These are phyloP conservation scores for Suhomyces kilbournensis DNA, from an alignment of 805 yeast species.

Conservation along the genomic window DNA sequence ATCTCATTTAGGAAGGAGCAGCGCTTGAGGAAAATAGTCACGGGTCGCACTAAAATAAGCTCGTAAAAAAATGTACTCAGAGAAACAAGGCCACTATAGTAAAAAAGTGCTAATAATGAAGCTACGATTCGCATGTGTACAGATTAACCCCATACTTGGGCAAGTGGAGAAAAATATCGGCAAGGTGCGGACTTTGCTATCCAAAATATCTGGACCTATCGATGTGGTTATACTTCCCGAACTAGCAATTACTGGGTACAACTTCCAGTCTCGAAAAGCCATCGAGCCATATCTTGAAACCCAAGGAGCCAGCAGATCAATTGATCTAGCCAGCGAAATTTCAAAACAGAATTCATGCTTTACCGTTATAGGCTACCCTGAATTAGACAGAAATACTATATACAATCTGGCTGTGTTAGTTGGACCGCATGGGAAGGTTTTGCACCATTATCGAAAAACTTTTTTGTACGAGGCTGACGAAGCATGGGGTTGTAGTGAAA, in stretches of 20 bases:
- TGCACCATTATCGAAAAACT: conserved; percentile 71
- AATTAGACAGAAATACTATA: conserved; percentile 35
- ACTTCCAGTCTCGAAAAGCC: conserved; percentile 47
- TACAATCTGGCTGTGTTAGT: conserved; percentile 75
- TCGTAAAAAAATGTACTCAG: neutral
- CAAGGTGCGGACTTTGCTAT: conserved; percentile 43
- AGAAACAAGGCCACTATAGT: neutral
- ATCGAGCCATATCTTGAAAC: conserved; percentile 59
- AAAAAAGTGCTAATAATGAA: conserved; percentile 3
- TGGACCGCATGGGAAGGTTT: conserved; percentile 52
- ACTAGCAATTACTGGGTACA: conserved; percentile 80
- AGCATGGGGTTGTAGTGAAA: conserved; percentile 73
- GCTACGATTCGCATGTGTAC: conserved; percentile 60
- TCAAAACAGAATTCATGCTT: conserved; percentile 54
- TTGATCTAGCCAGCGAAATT: conserved; percentile 54
- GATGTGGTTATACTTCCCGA: conserved; percentile 84
- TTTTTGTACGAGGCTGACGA: conserved; percentile 78
- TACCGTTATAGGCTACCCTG: conserved; percentile 84
- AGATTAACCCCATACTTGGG: conserved; percentile 64
- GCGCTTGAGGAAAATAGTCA: neutral
- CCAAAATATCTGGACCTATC: conserved; percentile 22
- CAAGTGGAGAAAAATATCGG: conserved; percentile 51
- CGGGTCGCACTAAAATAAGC: neutral
- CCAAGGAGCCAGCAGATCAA: conserved; percentile 43
- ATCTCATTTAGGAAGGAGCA: neutral